These are phyloP conservation scores for Debaryomyces hansenii DNA, from an alignment of 805 yeast species.

Conservation along the genomic window DNA sequence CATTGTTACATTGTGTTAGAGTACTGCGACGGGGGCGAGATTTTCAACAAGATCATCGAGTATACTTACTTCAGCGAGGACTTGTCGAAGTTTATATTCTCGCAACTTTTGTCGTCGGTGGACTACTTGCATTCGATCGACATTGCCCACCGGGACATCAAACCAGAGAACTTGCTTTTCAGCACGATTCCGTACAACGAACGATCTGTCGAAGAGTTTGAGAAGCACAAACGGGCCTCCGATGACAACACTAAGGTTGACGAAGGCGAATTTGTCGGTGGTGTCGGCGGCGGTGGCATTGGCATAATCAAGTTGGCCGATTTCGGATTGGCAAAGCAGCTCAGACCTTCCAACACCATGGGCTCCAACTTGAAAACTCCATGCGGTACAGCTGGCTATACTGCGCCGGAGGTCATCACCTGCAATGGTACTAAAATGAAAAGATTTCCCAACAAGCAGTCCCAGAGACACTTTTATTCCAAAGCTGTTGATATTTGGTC, in stretches of 20 bases:
- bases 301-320: constrained; percentile 68
- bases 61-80: constrained; percentile 76
- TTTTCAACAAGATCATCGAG: constrained; percentile 76
- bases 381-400: constrained; percentile 75
- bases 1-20: constrained; percentile 68
- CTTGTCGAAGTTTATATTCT: constrained; percentile 67
- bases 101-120: constrained; percentile 69
- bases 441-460: constrained; percentile 13
- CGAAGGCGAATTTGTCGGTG: constrained; percentile 56
- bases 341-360: constrained; percentile 32
- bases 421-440: constrained; percentile 16
- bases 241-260: constrained; percentile 62
- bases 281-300: constrained; percentile 62
- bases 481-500: constrained; percentile 76
- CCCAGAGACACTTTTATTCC: constrained; percentile 53
- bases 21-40: constrained; percentile 74
- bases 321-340: constrained; percentile 65
- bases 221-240: constrained; percentile 39
- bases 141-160: constrained; percentile 78
- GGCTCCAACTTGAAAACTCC: constrained; percentile 55
- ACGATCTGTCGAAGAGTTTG: constrained; percentile 31
- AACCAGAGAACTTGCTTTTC: constrained; percentile 76
- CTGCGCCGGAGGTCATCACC: constrained; percentile 70
- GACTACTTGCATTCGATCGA: constrained; percentile 61
- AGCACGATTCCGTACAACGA: constrained; percentile 51